Evolutionary conservation across 305 asterid genomes (phyloP).

Genomic region (Fraxinus albicans): DNA sequence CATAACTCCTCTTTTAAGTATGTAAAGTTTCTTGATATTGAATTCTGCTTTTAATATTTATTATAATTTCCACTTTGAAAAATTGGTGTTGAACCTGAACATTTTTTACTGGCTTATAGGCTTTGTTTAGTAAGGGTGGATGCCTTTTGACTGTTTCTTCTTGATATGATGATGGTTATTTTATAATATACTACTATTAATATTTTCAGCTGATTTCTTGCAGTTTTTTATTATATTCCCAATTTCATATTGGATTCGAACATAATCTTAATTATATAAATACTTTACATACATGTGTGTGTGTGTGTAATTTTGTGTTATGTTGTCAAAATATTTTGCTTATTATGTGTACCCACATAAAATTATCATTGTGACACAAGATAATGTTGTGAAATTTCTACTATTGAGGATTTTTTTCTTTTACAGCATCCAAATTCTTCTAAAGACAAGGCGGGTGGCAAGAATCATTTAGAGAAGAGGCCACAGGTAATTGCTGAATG

Average conservation of each 20-base stretch:
- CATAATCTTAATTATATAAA: background rate
- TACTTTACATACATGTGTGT: background rate
- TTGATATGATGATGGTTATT: background rate
- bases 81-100: background rate
- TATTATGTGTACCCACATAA: background rate
- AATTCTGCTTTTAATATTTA: background rate
- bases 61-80: background rate
- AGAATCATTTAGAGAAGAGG: conserved; percentile 57
- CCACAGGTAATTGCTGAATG: conserved; percentile 49
- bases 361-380: background rate
- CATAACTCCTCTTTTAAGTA: background rate
- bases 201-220: background rate
- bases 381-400: background rate
- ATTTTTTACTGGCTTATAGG: background rate
- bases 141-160: background rate
- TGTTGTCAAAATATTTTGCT: background rate
- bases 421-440: conserved; percentile 75
- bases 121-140: background rate
- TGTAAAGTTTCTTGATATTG: background rate
- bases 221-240: background rate
- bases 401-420: conserved; percentile 8
- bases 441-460: conserved; percentile 58
- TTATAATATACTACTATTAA: background rate
- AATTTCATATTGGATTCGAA: background rate
- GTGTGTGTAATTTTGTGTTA: too few relatives aligned